Evolutionary conservation across 2,329 filamentous ascomycete species (phyloP), one percentile per base, ranked within the genome.

Genomic region (Calonectria pauciramosa): DNA sequence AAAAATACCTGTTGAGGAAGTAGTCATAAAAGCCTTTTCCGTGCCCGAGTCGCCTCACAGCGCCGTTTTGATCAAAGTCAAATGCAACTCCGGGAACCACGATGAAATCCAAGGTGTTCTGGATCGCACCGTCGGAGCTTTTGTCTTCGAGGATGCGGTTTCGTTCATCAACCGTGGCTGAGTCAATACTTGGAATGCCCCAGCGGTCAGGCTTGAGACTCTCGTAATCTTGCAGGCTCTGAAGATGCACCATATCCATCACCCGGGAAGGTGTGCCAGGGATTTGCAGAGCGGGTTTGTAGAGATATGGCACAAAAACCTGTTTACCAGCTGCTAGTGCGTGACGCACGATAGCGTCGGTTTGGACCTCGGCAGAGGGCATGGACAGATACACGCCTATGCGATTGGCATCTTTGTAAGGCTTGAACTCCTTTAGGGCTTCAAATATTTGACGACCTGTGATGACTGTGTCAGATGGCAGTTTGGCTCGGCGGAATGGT

Each of bases 11-110:
- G 81, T 93, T 91, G 82, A 99, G 87, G 85, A 98, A 99, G 84
- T 93, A 94, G 87, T 99, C 97, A 88, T 99, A 99, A 87, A 98
- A 99, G 38, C 97, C 97, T 85, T 95, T 98, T 71, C 97, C 97
- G 85, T 99, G 97, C 51, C 97, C 97, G 26, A 99, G 90, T 80
- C 97, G 91, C 78, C 93, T 91, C 75, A 97, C 90, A 16, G 87
- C 87, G 4, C 88, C 88, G 30, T 85, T 85, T 14, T 85, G 82
- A 74, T 91, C 89, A 66, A 88, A 79, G 84, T 98, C 96, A 85
- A 99, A 99, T 4, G 95, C 96, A 81, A 99, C 94, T 16, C 96
- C 97, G 1, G 97, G 97, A 89, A 99, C 91, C 34, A 99, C 89
- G 77, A 99, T 94, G 78, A 99, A 85, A 84, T 99, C 96, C 52